Conservation (phyloP, 2,329 filamentous ascomycete genomes). For the Trichophyton schoenleinii region DNA sequence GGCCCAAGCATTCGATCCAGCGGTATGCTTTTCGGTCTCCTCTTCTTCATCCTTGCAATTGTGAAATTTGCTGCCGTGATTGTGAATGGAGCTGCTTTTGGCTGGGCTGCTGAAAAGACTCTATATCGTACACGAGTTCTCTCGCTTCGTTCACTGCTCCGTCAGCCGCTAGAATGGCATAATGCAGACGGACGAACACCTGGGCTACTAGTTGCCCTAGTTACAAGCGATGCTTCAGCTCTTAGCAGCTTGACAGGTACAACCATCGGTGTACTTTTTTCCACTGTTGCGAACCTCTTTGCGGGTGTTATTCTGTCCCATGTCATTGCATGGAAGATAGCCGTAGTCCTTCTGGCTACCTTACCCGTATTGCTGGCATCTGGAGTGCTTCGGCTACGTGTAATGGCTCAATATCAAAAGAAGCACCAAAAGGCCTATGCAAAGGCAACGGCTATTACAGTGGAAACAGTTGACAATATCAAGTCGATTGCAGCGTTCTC, state of each 20-base stretch:
- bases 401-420: constrained; percentile 45
- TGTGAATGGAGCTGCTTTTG: constrained; percentile 43
- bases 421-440: constrained; percentile 35
- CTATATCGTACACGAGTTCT: constrained; percentile 47
- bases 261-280: constrained; percentile 53
- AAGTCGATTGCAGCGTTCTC: constrained; percentile 35
- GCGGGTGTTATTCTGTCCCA: constrained; percentile 53
- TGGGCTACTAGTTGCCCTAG: constrained; percentile 46
- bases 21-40: constrained; percentile 39
- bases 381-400: constrained; percentile 53
- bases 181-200: constrained; percentile 48
- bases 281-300: constrained; percentile 51
- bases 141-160: constrained; percentile 47
- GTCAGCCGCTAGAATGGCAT: constrained; percentile 55
- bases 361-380: constrained; percentile 53
- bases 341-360: constrained; percentile 52
- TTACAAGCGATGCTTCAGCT: constrained; percentile 52
- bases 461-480: constrained; percentile 36
- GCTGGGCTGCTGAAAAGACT: constrained; percentile 45
- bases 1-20: constrained; percentile 33
- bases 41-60: constrained; percentile 45
- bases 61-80: constrained; percentile 45
- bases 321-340: constrained; percentile 58
- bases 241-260: constrained; percentile 54
- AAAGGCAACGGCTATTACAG: constrained; percentile 32